Percentiles rank a stretch among this genome's conserved stretches.
Evolutionary conservation across 805 yeast species (phyloP).

Genomic region (Lipomyces lipofer): DNA sequence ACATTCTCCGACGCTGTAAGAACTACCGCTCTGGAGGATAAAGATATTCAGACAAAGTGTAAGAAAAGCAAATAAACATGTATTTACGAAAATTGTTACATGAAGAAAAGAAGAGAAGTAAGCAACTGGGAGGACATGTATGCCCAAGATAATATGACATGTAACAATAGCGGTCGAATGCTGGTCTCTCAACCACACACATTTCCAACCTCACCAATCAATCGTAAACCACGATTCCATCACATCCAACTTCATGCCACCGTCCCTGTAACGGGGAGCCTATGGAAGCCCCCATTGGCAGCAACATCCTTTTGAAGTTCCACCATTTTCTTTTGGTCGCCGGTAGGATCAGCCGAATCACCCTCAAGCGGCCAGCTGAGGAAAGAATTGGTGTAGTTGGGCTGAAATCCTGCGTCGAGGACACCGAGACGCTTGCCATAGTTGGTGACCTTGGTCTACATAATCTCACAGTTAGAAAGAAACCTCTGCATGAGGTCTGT

Average conservation of each 20-base stretch:
- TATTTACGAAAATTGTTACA: neutral
- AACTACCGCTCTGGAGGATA: too few species aligned
- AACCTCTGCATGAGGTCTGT: neutral
- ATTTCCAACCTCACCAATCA: neutral
- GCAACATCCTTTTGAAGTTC: conserved; percentile 12
- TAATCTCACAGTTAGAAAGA: neutral
- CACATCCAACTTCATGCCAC: neutral
- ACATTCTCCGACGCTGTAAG: too few species aligned
- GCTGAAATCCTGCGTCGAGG: conserved; percentile 50
- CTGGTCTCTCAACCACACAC: neutral
- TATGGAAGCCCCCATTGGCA: conserved; percentile 9
- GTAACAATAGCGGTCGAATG: neutral
- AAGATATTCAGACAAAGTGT: too few species aligned
- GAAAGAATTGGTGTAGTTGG: conserved; percentile 55
- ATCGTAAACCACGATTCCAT: neutral
- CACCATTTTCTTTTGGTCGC: conserved; percentile 51
- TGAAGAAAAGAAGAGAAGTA: neutral
- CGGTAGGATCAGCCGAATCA: conserved; percentile 50
- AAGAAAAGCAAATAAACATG: too few species aligned
- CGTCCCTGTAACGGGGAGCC: neutral
- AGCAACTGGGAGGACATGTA: neutral
- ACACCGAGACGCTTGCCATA: conserved; percentile 57
- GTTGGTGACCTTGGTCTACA: conserved; percentile 49
- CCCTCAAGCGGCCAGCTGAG: conserved; percentile 52
- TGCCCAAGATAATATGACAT: neutral